phyloP scores from a whole-genome alignment of 1,284 basidiomycete species.

The Trametes versicolor region DNA sequence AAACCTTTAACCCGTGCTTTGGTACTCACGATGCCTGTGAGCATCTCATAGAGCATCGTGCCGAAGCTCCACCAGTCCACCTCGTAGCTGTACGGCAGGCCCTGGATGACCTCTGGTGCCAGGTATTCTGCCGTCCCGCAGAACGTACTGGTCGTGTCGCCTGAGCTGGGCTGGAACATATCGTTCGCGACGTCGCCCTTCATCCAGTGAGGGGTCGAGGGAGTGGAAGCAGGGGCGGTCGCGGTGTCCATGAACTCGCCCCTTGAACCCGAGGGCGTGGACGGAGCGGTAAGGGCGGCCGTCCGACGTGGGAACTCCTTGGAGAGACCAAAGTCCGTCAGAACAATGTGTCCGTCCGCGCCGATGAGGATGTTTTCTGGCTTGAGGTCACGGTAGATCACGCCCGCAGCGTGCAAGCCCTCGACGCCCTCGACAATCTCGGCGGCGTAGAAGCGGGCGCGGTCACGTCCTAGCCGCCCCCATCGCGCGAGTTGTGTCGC shows the following conservation, averaged over 20 bases:
- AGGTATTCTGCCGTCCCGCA: conserved; percentile 95
- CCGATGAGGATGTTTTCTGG: conserved; percentile 97
- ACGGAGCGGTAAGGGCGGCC: conserved; percentile 57
- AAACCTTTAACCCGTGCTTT: conserved; percentile 18
- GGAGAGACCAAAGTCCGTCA: conserved; percentile 95
- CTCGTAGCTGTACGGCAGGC: conserved; percentile 91
- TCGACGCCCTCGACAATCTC: conserved; percentile 97
- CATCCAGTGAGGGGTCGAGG: conserved; percentile 78
- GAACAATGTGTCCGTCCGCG: conserved; percentile 91
- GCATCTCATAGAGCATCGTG: conserved; percentile 96
- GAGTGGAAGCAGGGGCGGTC: conserved; percentile 53
- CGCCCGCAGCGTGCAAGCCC: conserved; percentile 87
- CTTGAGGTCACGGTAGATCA: conserved; percentile 91
- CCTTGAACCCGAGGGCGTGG: conserved; percentile 63
- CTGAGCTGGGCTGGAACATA: conserved; percentile 61
- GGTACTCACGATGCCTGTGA: conserved; percentile 84
- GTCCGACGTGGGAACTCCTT: conserved; percentile 81
- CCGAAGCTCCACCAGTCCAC: conserved; percentile 99
- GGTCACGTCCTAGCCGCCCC: conserved; percentile 91
- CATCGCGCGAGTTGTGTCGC: conserved; percentile 96
- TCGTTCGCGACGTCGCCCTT: conserved; percentile 62
- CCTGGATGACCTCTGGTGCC: conserved; percentile 94
- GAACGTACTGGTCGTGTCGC: conserved; percentile 83
- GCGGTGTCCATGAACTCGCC: conserved; percentile 60
- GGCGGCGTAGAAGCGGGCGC: conserved; percentile 94